These are phyloP conservation scores for Beauveria sp. DNA, from an alignment of 2,329 filamentous ascomycete genomes.

Conservation along the genomic window DNA sequence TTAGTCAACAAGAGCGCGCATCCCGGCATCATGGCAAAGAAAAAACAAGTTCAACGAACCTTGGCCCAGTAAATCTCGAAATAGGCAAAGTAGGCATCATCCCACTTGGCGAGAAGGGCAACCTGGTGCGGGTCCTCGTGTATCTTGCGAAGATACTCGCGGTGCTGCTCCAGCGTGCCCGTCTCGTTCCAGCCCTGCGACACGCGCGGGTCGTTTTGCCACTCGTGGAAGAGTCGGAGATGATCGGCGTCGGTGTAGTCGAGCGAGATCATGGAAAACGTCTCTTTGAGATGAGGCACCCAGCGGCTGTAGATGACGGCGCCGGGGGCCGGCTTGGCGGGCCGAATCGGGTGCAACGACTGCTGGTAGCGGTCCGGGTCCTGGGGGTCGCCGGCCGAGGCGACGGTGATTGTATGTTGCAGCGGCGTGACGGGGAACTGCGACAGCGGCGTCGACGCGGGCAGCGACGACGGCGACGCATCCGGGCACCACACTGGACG, in stretches of 20 bases:
- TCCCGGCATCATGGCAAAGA: too few species aligned
- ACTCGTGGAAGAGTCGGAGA: slow-evolving; percentile 63
- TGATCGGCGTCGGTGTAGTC: slow-evolving; percentile 59
- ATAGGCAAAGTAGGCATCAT: slow-evolving; percentile 65
- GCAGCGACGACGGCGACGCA: slow-evolving; percentile 30
- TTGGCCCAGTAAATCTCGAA: slow-evolving; percentile 74
- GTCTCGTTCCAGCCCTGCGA: slow-evolving; percentile 75
- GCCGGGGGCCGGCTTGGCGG: slow-evolving; percentile 63
- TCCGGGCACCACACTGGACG: slow-evolving; percentile 54
- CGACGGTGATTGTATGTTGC: slow-evolving; percentile 35
- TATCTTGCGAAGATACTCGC: slow-evolving; percentile 59
- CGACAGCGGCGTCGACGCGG: slow-evolving; percentile 28
- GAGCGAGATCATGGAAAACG: slow-evolving; percentile 69
- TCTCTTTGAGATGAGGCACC: slow-evolving; percentile 67
- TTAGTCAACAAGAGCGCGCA: background rate
- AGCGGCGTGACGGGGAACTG: slow-evolving; percentile 43
- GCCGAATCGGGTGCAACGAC: slow-evolving; percentile 62
- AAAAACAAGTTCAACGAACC: slow-evolving; percentile 25
- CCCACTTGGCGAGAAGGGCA: slow-evolving; percentile 62
- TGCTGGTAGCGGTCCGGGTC: slow-evolving; percentile 38
- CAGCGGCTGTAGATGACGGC: slow-evolving; percentile 70
- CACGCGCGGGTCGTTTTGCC: slow-evolving; percentile 80
- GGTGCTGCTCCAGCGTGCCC: slow-evolving; percentile 66
- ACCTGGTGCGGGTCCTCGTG: slow-evolving; percentile 67
- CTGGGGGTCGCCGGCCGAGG: slow-evolving; percentile 32